These are phyloP conservation scores for Penicillium odoratum DNA, from an alignment of 495 filamentous ascomycete genomes.

Conservation along the genomic window DNA sequence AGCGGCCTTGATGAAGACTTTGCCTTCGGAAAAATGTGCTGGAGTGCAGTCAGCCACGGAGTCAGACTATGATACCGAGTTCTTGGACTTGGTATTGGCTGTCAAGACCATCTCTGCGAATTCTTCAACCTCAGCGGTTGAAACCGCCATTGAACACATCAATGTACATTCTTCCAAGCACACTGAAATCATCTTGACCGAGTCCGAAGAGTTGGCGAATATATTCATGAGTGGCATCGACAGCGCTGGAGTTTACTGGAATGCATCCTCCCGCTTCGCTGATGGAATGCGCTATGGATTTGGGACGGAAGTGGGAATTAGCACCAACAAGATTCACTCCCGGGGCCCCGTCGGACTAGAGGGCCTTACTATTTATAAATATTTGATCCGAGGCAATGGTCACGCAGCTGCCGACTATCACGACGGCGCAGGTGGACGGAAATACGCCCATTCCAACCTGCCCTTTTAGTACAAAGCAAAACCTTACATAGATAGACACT, in stretches of 20 bases:
- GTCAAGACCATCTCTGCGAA: conserved; percentile 68
- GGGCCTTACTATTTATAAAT: conserved; percentile 96
- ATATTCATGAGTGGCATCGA: conserved; percentile 82
- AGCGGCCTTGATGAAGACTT: conserved; percentile 49
- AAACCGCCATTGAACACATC: conserved; percentile 82
- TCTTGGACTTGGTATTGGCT: conserved; percentile 80
- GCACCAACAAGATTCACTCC: conserved; percentile 97
- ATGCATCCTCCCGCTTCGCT: conserved; percentile 89
- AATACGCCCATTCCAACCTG: conserved; percentile 36
- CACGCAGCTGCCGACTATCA: conserved; percentile 75
- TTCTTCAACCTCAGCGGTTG: conserved; percentile 41
- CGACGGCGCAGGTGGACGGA: conserved; percentile 58
- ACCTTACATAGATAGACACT: background rate
- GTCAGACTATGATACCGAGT: conserved; percentile 83
- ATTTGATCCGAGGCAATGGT: conserved; percentile 77
- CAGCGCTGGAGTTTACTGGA: conserved; percentile 95
- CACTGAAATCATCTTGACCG: conserved; percentile 87
- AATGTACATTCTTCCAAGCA: conserved; percentile 91
- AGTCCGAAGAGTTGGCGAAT: conserved; percentile 62
- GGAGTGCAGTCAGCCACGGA: conserved; percentile 65
- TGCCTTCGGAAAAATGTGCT: conserved; percentile 34
- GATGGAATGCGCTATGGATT: conserved; percentile 98
- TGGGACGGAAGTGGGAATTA: conserved; percentile 96
- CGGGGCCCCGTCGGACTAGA: conserved; percentile 92
- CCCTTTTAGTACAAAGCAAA: conserved; percentile 3